Evolutionary conservation across 345 rosid genomes (phyloP), one percentile per base, ranked within the genome.

Genomic region (Rhodomyrtus tomentosa): DNA sequence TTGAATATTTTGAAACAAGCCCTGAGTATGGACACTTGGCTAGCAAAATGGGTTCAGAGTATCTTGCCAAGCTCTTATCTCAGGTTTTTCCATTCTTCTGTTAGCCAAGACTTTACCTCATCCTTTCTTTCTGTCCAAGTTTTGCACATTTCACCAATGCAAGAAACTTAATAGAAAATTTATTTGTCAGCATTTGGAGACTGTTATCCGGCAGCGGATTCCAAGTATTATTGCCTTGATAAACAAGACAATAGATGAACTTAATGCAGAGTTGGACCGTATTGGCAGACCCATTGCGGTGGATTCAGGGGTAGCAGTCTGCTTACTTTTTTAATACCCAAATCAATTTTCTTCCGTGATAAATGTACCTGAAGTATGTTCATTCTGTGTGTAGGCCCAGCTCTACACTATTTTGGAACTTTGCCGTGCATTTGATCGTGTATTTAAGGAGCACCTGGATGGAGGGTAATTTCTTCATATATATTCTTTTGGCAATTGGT

Each of bases 341-440:
- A 11, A 50, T 85, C 14, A 68, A 68, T 21, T 68, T 68, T 68
- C 76, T 32, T 68, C 76, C 76, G 24, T 68, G 76, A 36, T 24
- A 48, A 68, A 58, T 40, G 16, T 84, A 11, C 79, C 79, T 58
- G 82, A 83, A 48, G 27, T 72, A 68, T 81, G 55, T 86, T 82
- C 55, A 84, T 62, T 89, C 13, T 55, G 15, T 83, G 81, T 87
- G 50, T 92, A 97, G 99, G 99, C 99, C 85, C 99, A 93, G 87
- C 90, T 97, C 81, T 97, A 97, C 88, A 97, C 97, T 36, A 97
- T 97, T 86, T 92, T 97, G 88, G 99, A 95, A 91, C 89, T 97
- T 50, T 97, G 99, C 51, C 98, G 96, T 85, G 99, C 98, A 53
- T 97, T 97, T 93, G 99, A 97, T 82, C 98, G 99, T 83, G 94